Base-by-base conservation (phyloP, 768 basidiomycete species). In the Leucocoprinus sp. region DNA sequence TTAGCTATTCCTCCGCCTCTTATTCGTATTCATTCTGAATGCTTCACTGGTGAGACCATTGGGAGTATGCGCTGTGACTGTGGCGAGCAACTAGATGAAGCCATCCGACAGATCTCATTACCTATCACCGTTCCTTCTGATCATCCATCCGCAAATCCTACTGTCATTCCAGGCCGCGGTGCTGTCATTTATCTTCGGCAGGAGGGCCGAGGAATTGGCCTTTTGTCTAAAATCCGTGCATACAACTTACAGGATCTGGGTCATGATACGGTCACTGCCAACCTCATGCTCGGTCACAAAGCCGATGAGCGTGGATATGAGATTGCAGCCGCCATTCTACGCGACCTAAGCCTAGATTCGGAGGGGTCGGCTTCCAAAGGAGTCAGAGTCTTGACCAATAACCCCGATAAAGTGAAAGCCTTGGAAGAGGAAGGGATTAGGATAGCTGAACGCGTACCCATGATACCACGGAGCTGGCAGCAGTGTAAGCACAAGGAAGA, bases 21-120 rank as follows among this genome's bases (percentile, higher is more conserved):
- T 42, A 81, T 99, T 35, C 82, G 96, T 29, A 91, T 99, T 41
- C 96, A 99, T 64, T 96, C 92, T 22, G 96, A 99, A 62, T 99
- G 96, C 62, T 98, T 92, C 66, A 99, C 96, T 0, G 96, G 96
- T 22, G 96, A 98, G 64, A 98, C 93, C 6, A 79, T 98, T 48
- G 96, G 96, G 21, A 82, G 92, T 71, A 93, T 96, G 87, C 84
- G 96, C 24, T 99, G 96, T 60, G 96, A 99, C 62, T 99, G 96
- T 58, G 96, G 96, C 11, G 93, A 98, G 64, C 96, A 99, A 62
- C 74, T 99, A 3, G 93, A 98, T 64, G 95, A 97, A 60, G 92
- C 96, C n/a, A 81, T 98, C 50, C 78, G 90, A 8, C 82, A 82
- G 55, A 91, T 97, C 55, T 82, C 84, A 11, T 74, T 78, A 60